A percentile compares a stretch with the other conserved stretches of the same genome.
These are phyloP conservation scores for Cucurbitaria berberidis DNA, from an alignment of 2,329 filamentous ascomycete genomes.

Conservation along the genomic window DNA sequence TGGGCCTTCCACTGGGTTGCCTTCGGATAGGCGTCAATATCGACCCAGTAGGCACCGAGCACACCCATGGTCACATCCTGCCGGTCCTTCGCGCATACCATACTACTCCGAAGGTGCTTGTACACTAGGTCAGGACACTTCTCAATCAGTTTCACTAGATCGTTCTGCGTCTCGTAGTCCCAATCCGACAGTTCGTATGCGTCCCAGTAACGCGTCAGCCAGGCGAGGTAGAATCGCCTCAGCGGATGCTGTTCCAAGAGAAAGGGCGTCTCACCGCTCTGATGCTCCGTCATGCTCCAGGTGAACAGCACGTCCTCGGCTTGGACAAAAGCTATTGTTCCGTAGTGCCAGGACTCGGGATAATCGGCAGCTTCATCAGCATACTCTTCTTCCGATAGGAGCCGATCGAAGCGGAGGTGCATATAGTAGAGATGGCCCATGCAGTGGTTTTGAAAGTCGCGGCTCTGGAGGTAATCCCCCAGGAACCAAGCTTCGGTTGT, in stretches of 20 bases:
- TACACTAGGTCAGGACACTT: not conserved
- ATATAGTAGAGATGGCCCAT: constrained; percentile 8
- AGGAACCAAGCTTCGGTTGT: constrained; percentile 9
- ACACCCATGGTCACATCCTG: not conserved
- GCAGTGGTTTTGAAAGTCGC: constrained; percentile 11
- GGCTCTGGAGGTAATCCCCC: constrained; percentile 5
- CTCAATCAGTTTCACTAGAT: not conserved
- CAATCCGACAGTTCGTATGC: constrained; percentile 3
- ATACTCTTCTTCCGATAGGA: not conserved
- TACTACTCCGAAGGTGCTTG: not conserved
- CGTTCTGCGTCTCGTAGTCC: not conserved
- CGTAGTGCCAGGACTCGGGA: not conserved
- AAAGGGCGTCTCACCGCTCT: not conserved
- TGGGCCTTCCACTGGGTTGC: not conserved
- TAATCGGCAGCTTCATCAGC: not conserved
- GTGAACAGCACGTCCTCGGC: constrained; percentile 3
- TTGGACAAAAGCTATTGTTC: constrained; percentile 4
- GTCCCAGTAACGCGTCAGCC: constrained; percentile 2
- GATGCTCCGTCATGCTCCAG: constrained; percentile 3
- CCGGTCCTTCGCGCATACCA: not conserved
- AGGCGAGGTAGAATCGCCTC: constrained; percentile 1
- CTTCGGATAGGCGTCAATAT: not conserved
- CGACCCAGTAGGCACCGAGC: not conserved
- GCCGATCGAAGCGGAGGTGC: constrained; percentile 7
- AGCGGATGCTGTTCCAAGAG: not conserved